Evolutionary conservation across 2,329 filamentous ascomycete genomes (phyloP).

Genomic region (Phaeosphaeriaceae sp.): DNA sequence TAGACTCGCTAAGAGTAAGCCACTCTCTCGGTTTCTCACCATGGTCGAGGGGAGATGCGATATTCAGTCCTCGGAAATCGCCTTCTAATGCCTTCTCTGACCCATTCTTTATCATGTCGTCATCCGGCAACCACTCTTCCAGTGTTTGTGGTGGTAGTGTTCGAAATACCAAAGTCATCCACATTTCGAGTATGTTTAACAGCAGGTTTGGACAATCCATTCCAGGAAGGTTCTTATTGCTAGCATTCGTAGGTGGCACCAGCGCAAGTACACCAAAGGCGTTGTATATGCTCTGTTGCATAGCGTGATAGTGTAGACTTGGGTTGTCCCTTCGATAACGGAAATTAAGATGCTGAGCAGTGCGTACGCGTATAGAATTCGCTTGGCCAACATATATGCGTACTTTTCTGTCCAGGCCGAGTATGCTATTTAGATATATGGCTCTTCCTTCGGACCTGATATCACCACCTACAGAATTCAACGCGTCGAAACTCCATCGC

Average conservation of each 20-base stretch:
- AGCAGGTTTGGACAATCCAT: conserved; percentile 37
- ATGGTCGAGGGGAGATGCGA: conserved; percentile 41
- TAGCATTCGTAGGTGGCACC: conserved; percentile 16
- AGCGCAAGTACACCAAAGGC: conserved; percentile 31
- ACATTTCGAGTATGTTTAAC: conserved; percentile 46
- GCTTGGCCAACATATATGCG: conserved; percentile 44
- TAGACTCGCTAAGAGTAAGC: conserved; percentile 29
- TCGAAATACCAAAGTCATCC: conserved; percentile 42
- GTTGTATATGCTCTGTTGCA: conserved; percentile 39
- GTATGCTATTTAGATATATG: conserved; percentile 36
- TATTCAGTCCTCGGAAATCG: conserved; percentile 34
- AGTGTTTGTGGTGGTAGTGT: conserved; percentile 26
- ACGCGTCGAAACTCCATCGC: conserved; percentile 27
- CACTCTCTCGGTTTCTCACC: conserved; percentile 24
- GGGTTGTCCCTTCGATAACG: conserved; percentile 44
- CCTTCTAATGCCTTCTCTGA: conserved; percentile 21
- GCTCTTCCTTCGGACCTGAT: conserved; percentile 27
- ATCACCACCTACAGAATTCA: conserved; percentile 34
- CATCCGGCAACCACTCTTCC: conserved; percentile 29
- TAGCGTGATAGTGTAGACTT: conserved; percentile 41
- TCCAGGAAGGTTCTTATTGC: conserved; percentile 20
- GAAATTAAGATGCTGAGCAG: conserved; percentile 43
- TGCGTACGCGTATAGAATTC: conserved; percentile 28
- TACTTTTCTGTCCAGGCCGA: conserved; percentile 29
- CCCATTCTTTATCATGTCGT: not conserved